These are phyloP conservation scores for Manihot esculenta DNA, from an alignment of 441 rosid species.

Conservation along the genomic window DNA sequence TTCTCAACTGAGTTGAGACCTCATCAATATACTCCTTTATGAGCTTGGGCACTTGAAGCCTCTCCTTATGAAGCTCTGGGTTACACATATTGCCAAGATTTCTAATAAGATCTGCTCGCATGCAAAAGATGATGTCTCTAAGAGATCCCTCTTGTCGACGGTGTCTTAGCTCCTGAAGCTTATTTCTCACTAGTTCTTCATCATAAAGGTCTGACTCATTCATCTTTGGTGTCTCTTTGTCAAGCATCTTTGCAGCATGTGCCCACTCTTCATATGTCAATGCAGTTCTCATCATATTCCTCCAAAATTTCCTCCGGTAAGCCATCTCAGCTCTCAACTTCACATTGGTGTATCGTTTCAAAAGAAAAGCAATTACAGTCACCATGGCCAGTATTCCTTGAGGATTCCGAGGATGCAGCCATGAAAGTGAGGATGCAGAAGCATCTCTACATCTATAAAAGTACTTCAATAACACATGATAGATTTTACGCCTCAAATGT, in stretches of 20 bases:
- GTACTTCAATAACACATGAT: conserved; percentile 38
- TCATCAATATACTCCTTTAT: conserved; percentile 90
- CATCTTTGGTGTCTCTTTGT: conserved; percentile 74
- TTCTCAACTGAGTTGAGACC: conserved; percentile 79
- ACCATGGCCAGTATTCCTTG: conserved; percentile 93
- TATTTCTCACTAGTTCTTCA: conserved; percentile 83
- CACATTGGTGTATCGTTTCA: conserved; percentile 78
- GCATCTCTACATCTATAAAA: conserved; percentile 38
- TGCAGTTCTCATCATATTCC: conserved; percentile 91
- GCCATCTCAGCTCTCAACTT: conserved; percentile 86
- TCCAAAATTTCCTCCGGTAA: conserved; percentile 92
- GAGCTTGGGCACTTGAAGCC: conserved; percentile 86
- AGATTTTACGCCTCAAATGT: conserved; percentile 57
- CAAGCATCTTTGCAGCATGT: conserved; percentile 96
- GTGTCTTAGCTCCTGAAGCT: conserved; percentile 72
- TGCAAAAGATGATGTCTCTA: conserved; percentile 86
- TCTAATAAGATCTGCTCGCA: conserved; percentile 96
- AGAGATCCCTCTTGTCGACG: conserved; percentile 86
- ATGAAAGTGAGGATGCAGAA: conserved; percentile 57
- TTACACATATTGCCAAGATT: conserved; percentile 98
- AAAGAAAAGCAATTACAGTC: conserved; percentile 71
- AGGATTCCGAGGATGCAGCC: conserved; percentile 95
- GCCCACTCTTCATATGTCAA: conserved; percentile 96
- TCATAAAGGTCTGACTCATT: conserved; percentile 76
- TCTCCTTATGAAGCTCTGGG: conserved; percentile 91